Base-by-base conservation (phyloP, 768 basidiomycete genomes). In the Suillus subluteus region DNA sequence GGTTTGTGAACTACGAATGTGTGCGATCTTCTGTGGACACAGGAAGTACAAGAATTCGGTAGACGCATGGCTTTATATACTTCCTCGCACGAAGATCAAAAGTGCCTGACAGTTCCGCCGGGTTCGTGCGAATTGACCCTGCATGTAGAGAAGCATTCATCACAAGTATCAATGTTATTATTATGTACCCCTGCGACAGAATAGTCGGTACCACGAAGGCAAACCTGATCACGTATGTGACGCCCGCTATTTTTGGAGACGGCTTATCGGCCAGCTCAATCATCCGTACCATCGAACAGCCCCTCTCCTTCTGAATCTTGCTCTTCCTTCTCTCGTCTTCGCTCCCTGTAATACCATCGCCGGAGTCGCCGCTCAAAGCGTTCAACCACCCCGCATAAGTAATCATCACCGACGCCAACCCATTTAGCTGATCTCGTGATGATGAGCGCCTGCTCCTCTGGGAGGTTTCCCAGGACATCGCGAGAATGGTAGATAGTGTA, bases 401-500 rank as follows among this genome's bases (percentile, higher is more conserved):
- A 83, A 62, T 85, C 84, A 26, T 75, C 77, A 1, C 78, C 76
- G 6, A 90, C 84, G 1, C 92, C 90, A 1, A 83, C 76, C 81
- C 89, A 87, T 50, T 73, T 64, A 7, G 85, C 86, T 0, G 82
- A 89, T 23, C 83, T 81, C 26, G 74, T 73, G 0, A 94, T 65
- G 11, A 95, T 81, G 48, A 74, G 62, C 40, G 79, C 80, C 67
- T 86, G 86, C 58, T 86, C 86, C 6, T 72, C 78, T 3, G 86
- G 81, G 37, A 91, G 66, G 6, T 78, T 78, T 41, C 94, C 94
- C 35, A 86, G 78, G 62, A 86, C 79, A 69, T 95, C 95, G n/a
- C 81, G 80, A n/a, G 83, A 79, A 41, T 87, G 82, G 79, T 88
- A 94, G 58, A 94, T 85, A 59, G 79, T 79, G 78, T 91, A 88